Conservation (phyloP, 2,329 filamentous ascomycete genomes). For the Xylariaceae sp. region DNA sequence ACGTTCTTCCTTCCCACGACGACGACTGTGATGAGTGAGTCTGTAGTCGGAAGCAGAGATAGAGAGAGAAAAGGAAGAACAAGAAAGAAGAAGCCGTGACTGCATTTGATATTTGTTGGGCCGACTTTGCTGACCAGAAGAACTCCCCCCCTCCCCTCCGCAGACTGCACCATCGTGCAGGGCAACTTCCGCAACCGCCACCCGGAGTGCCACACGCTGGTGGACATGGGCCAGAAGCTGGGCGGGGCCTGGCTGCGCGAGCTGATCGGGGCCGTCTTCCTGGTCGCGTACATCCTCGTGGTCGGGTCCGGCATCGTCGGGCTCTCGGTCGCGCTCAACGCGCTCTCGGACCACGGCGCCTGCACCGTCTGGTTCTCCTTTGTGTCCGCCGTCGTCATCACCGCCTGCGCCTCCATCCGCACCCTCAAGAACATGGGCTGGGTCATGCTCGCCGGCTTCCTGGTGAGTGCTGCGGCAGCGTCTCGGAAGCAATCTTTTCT, state of each 20-base stretch:
- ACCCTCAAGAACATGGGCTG: constrained; percentile 54
- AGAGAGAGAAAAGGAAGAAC: too few species aligned
- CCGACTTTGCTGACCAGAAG: too few species aligned
- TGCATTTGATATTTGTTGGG: too few species aligned
- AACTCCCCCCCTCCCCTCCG: too few species aligned
- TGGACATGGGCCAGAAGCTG: constrained; percentile 31
- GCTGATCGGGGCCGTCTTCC: constrained; percentile 45
- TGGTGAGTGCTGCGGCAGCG: too few species aligned
- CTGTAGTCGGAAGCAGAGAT: too few species aligned
- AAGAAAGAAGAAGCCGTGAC: too few species aligned
- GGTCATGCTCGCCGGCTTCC: constrained; percentile 3
- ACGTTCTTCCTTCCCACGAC: too few species aligned
- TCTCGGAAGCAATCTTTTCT: too few species aligned
- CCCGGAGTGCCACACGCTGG: constrained; percentile 14
- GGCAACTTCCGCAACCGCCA: constrained; percentile 17
- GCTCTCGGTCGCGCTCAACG: constrained; percentile 51
- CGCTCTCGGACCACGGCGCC: constrained; percentile 46
- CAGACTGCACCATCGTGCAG: constrained; percentile 13
- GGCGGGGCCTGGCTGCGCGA: constrained; percentile 45
- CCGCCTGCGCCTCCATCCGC: constrained; percentile 38
- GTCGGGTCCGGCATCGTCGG: constrained; percentile 51
- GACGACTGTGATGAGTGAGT: too few species aligned
- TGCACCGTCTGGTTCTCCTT: constrained; percentile 51
- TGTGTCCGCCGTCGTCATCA: constrained; percentile 38
- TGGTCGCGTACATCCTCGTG: constrained; percentile 49